Evolutionary conservation across 2,329 filamentous ascomycete species (phyloP), one percentile per base, ranked within the genome.

Genomic region (Diaporthe velutina): DNA sequence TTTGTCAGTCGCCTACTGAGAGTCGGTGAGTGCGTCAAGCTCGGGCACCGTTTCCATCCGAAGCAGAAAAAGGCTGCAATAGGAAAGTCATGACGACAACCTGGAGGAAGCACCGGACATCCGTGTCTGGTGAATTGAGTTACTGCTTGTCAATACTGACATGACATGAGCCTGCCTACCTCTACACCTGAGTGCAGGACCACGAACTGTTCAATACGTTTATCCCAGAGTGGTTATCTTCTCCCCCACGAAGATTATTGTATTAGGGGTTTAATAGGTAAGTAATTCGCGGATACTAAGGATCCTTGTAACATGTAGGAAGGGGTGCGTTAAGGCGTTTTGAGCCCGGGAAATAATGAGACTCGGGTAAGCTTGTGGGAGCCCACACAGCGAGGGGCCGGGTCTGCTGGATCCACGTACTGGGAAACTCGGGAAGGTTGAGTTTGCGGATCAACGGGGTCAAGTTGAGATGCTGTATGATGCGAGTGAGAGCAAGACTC

Each of bases 361-460:
- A 54, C 48, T n/a, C 17, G 33, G 33, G n/a, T 54, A n/a, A 54
- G 48, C 28, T 38, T 19, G 45, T 12, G 35, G 25, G 57, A 45
- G 22, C 28, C 42, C 19, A 17, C 30, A n/a, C 10, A 13, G 22
- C 64, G 30, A 52, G 48, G 64, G 30, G 64, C 45, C 8, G 64
- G 64, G 33, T 54, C 22, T 35, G 64, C 40, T 54, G 45, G 64
- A 40, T 33, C 33, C 64, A 38, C 64, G 45, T 22, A 17, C 13
- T 68, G 33, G 30, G 48, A 54, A 40, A 40, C 48, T 68, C 22
- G 30, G 64, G 22, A 54, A n/a, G 30, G 64, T 54, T 54, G 64
- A 54, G 64, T 33, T 68, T 68, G 64, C 33, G 33, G 64, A 68
- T 68, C 64, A 68, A 54, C 22, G 48, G 33, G 19, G 64, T 19